Conservation (phyloP, 1,284 basidiomycete genomes). For the Ganoderma leucocontextum region DNA sequence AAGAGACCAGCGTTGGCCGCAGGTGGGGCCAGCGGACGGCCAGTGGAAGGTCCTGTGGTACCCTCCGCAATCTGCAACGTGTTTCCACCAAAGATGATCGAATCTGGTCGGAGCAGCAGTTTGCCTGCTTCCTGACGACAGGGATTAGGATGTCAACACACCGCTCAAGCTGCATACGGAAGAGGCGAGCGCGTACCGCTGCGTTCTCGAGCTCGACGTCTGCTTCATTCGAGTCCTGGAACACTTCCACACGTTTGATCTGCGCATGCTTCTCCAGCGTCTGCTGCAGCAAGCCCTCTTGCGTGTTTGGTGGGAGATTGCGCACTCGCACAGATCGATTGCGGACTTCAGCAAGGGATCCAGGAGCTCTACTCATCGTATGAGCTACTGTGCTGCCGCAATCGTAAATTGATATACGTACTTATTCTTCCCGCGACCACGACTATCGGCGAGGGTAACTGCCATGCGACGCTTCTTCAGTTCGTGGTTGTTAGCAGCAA, state of each 20-base stretch:
- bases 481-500: conserved; percentile 85
- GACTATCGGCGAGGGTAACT: conserved; percentile 82
- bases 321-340: conserved; percentile 78
- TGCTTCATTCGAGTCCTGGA: conserved; percentile 72
- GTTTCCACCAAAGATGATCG: conserved; percentile 71
- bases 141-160: not conserved
- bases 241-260: conserved; percentile 82
- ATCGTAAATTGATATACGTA: conserved; percentile 31
- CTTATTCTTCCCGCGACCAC: conserved; percentile 66
- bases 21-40: conserved; percentile 47
- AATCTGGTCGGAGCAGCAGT: conserved; percentile 72
- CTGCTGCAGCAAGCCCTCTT: conserved; percentile 92
- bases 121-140: conserved; percentile 78
- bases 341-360: conserved; percentile 66
- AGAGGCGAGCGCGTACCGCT: conserved; percentile 60
- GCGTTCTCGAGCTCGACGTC: conserved; percentile 78
- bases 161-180: not conserved
- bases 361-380: conserved; percentile 33
- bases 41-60: conserved; percentile 38
- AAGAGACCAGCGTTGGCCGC: conserved; percentile 59
- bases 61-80: conserved; percentile 65
- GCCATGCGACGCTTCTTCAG: conserved; percentile 86
- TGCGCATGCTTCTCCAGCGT: conserved; percentile 78
- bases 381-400: not conserved
- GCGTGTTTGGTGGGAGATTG: conserved; percentile 75